Conservation (phyloP, 192 early-diverging fungal species). For the Coemansia biformis region DNA sequence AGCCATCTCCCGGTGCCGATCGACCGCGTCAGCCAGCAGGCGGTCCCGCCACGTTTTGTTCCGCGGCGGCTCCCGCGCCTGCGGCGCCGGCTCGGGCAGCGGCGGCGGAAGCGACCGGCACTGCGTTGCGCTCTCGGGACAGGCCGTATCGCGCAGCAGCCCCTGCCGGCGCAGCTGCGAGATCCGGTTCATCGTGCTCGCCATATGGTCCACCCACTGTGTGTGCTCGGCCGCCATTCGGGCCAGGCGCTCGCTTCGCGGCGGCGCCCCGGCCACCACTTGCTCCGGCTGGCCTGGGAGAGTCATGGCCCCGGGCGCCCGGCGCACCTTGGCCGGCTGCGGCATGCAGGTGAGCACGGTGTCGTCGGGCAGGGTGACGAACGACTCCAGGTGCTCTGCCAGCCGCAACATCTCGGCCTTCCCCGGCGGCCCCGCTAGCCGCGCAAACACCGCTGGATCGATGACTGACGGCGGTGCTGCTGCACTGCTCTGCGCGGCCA, state of each 20-base stretch:
- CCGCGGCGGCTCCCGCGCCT: conserved; percentile 16
- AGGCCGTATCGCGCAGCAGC: conserved; percentile 28
- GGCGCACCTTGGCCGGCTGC: conserved; percentile 1
- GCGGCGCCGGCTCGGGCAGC: conserved; percentile 12
- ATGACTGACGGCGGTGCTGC: background rate
- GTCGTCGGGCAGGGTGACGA: conserved; percentile 33
- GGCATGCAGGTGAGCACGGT: conserved; percentile 19
- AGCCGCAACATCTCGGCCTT: conserved; percentile 1
- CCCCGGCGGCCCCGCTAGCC: background rate
- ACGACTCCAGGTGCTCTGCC: conserved; percentile 22
- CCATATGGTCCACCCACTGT: conserved; percentile 21
- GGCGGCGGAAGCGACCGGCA: conserved; percentile 18
- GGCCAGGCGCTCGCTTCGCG: background rate
- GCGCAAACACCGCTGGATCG: conserved; percentile 13
- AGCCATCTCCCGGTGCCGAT: conserved; percentile 24
- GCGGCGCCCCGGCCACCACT: background rate
- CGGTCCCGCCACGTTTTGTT: conserved; percentile 19
- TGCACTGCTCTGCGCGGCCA: no score
- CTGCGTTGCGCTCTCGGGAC: background rate
- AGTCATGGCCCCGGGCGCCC: conserved; percentile 16
- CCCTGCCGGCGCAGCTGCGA: conserved; percentile 33
- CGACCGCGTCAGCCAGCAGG: conserved; percentile 18
- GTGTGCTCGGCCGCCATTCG: conserved; percentile 9
- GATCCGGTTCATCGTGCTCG: conserved; percentile 26
- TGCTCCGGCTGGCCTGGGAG: background rate